Evolutionary conservation across 306 rosid genomes (phyloP), one percentile per base, ranked within the genome.

Genomic region (Mucuna pruriens): DNA sequence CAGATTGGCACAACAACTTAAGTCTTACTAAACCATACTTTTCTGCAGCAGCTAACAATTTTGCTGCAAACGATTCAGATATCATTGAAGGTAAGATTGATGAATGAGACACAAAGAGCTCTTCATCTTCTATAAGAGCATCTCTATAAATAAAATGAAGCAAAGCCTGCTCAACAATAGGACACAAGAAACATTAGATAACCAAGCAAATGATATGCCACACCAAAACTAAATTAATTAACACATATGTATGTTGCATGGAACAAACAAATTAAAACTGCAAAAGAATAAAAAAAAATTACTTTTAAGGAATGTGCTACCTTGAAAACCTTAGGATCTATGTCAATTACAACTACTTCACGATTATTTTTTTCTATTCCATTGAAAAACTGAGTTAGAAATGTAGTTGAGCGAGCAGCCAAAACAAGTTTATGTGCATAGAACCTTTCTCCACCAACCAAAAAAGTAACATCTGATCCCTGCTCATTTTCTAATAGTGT

Each of bases 291-390:
- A 6, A 12, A 23, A 11, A 9, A 5, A 71, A 8, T 25, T 3
- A 1, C 11, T 40, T 55, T 52, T 45, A 16, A 42, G 66, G 63
- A 34, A 78, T 20, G 54, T 5, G 9, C 17, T 25, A 95, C 99
- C 99, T 93, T 95, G 82, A 95, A 95, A 84, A 95, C 94, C 88
- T 90, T 91, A 48, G 98, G 96, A 65, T 93, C 94, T 88, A 90
- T 82, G 81, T 90, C 93, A 20, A 82, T 74, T 45, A 95, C 60
- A 64, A 87, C 74, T 78, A 93, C 70, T 45, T 89, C 97, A 7
- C 61, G 71, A 83, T 76, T 80, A 74, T 86, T 90, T 31, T 85
- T 92, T 22, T 90, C 93, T 86, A 80, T 85, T 39, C 74, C 82
- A 60, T 79, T 74, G 72, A 91, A 85, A 79, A 91, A 87, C 75